Evolutionary conservation across 768 basidiomycete species (phyloP).

Genomic region (Coprinellus micaceus): DNA sequence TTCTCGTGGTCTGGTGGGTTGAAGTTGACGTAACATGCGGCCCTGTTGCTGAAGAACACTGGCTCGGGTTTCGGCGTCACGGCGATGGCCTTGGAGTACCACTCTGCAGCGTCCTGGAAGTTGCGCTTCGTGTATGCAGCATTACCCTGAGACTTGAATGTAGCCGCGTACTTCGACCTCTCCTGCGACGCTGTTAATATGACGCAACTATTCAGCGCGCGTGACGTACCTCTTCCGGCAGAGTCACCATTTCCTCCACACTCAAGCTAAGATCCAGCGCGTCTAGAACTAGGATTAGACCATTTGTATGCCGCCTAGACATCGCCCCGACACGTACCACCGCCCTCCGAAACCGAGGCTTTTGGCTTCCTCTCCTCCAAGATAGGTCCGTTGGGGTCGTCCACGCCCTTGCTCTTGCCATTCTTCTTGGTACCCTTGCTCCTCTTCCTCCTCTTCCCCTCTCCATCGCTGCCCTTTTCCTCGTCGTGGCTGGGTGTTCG

Average conservation of each 20-base stretch:
- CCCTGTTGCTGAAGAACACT: slow-evolving; percentile 95
- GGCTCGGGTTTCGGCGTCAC: slow-evolving; percentile 79
- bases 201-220: neutral
- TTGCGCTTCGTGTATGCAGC: slow-evolving; percentile 65
- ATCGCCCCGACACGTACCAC: slow-evolving; percentile 14
- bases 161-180: slow-evolving; percentile 43
- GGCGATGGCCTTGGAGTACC: slow-evolving; percentile 73
- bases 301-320: slow-evolving; percentile 11
- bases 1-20: slow-evolving; percentile 76
- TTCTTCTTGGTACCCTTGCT: slow-evolving; percentile 45
- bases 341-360: slow-evolving; percentile 29
- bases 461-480: slow-evolving; percentile 33
- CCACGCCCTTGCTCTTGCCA: slow-evolving; percentile 46
- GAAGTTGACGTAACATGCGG: slow-evolving; percentile 96
- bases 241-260: slow-evolving; percentile 50
- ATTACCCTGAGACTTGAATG: slow-evolving; percentile 72
- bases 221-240: slow-evolving; percentile 53
- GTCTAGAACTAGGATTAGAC: neutral
- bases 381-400: slow-evolving; percentile 70
- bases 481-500: slow-evolving; percentile 29
- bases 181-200: neutral
- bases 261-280: slow-evolving; percentile 31
- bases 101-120: slow-evolving; percentile 55
- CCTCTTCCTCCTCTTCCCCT: neutral
- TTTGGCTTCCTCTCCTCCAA: slow-evolving; percentile 68